Base-by-base conservation (phyloP, 2,329 filamentous ascomycete species). In the Ascochyta rabiei region DNA sequence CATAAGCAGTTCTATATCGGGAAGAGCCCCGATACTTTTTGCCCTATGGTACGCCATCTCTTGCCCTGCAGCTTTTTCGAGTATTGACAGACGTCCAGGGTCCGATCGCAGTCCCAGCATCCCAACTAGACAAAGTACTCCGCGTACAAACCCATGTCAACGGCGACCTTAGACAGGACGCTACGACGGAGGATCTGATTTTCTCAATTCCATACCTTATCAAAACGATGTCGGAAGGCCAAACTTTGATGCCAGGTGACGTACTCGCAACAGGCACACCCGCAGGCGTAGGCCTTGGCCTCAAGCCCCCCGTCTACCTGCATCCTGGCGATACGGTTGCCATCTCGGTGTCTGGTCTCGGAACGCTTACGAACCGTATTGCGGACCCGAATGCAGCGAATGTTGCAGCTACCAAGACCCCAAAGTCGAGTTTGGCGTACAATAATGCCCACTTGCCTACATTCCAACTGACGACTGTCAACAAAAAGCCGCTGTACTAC, bases 1-100 rank as follows among this genome's bases (percentile, higher is more conserved):
- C 83, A 86, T 53, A 85, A 85, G 64, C 84, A 86, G 57, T 86
- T 85, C 64, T 85, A 80, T 50, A 79, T 86, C 43, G 83, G 83
- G 8, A 85, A 85, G 64, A 82, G 79, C 0, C 70, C 78, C 0
- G 82, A 85, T 63, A 83, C 81, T 0, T 84, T 81, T 58, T 85
- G 82, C 56, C 82, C 82, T 0, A 84, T 84, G 74, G 79, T 80
- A 57, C 13, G 51, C 46, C 7, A 3, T 19, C n/a, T 15, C 4
- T 8, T 40, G 21, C 34, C 12, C 6, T 45, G 4, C 16, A 46
- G 19, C 34, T 18, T n/a, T 8, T 26, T 44, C 16, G 48, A 35
- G 16, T 19, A 7, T 35, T 31, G 37, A 53, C 16, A 15, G 10
- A 12, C 26, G 50, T 21, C 4, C 24, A 79, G 75, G 82, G 82